A percentile compares a stretch with the other conserved stretches of the same genome.
These are phyloP conservation scores for Coelastrella sp. DNA, from an alignment of 139 green algal genomes.

Conservation along the genomic window DNA sequence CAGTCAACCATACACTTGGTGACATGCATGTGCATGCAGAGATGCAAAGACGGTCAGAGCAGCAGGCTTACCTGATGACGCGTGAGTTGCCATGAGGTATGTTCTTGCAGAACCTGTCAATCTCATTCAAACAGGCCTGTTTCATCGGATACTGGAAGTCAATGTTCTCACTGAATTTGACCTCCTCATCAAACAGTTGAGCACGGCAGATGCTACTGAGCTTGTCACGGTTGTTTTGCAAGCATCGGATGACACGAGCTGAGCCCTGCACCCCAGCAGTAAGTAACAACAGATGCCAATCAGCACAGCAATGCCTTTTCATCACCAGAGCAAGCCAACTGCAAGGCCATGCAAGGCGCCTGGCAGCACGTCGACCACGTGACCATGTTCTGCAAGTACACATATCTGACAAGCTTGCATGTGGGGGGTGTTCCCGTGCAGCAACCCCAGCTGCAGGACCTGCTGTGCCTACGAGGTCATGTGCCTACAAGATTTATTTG, in stretches of 20 bases:
- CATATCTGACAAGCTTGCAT: neutral
- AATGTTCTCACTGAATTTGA: slow-evolving; percentile 76
- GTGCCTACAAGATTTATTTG: no score
- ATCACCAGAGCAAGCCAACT: neutral
- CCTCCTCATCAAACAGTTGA: slow-evolving; percentile 78
- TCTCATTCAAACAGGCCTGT: slow-evolving; percentile 78
- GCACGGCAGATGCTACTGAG: slow-evolving; percentile 77
- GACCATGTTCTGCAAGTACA: neutral
- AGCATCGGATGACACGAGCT: slow-evolving; percentile 87
- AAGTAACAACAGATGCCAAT: neutral
- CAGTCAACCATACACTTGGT: no score
- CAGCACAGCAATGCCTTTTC: neutral
- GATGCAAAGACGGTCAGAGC: neutral
- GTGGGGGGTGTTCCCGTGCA: neutral
- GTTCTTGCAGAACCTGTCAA: slow-evolving; percentile 79
- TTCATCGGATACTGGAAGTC: slow-evolving; percentile 89
- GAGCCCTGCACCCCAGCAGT: slow-evolving; percentile 63
- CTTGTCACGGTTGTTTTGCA: slow-evolving; percentile 75
- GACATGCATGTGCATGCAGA: neutral
- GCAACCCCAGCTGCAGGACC: no score
- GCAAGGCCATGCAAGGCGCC: neutral
- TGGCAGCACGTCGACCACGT: no score
- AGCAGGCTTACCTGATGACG: slow-evolving; percentile 70
- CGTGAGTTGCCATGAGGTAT: slow-evolving; percentile 81
- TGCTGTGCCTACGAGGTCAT: no score